These are phyloP conservation scores for Exsudoporus floridanus DNA, from an alignment of 1,284 basidiomycete genomes.

Conservation along the genomic window DNA sequence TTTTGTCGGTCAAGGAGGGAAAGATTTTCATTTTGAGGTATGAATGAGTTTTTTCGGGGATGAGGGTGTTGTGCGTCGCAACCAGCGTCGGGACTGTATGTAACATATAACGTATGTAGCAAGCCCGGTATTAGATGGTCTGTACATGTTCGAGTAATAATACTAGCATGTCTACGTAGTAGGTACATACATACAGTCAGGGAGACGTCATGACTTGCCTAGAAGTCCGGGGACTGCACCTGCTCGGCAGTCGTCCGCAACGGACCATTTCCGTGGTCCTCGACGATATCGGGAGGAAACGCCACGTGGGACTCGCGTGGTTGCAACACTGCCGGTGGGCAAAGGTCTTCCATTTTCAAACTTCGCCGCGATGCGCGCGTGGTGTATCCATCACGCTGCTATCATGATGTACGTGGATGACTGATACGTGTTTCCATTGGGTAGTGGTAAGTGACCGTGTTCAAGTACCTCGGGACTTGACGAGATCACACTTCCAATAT, in stretches of 20 bases:
- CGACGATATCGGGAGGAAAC: not conserved
- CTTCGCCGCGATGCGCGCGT: not conserved
- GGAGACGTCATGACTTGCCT: too few relatives aligned
- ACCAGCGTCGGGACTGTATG: not conserved
- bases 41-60: constrained; percentile 44
- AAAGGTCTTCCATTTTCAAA: not conserved
- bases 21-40: constrained; percentile 72
- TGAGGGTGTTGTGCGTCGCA: not conserved
- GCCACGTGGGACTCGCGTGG: not conserved
- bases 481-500: not conserved
- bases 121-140: not conserved
- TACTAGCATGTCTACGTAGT: not conserved
- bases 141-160: too few relatives aligned
- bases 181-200: not conserved
- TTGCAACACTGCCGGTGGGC: not conserved
- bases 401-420: not conserved
- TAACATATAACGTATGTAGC: not conserved
- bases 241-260: too few relatives aligned
- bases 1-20: constrained; percentile 63
- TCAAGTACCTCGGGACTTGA: not conserved
- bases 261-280: not conserved
- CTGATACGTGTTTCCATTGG: not conserved
- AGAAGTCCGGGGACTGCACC: too few relatives aligned
- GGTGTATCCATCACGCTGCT: not conserved
- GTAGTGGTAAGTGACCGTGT: not conserved